These are phyloP conservation scores for Mortierella sp. DNA, from an alignment of 371 early-diverging fungal genomes.

Conservation along the genomic window DNA sequence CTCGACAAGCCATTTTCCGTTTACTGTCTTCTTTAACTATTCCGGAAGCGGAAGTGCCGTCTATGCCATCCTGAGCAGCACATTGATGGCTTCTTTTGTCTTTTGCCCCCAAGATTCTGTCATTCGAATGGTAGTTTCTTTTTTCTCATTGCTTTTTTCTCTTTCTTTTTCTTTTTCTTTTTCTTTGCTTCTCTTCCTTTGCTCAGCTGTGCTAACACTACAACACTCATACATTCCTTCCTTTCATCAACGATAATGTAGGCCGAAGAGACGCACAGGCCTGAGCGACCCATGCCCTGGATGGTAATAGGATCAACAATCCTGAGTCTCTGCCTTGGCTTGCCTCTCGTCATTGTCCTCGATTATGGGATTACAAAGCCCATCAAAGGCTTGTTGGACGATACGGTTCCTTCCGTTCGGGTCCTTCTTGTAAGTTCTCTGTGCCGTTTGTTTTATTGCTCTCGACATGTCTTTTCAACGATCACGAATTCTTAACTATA, in stretches of 20 bases:
- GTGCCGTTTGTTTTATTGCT: background rate
- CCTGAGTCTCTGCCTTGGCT: constrained; percentile 17
- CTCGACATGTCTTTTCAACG: background rate
- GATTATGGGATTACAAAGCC: constrained; percentile 29
- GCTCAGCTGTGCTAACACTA: background rate
- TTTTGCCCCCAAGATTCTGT: constrained; percentile 38
- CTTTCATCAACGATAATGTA: background rate
- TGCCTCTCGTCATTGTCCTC: constrained; percentile 28
- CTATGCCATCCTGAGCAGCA: constrained; percentile 37
- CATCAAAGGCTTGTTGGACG: constrained; percentile 40
- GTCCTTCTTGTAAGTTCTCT: constrained; percentile 21
- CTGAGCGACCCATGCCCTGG: constrained; percentile 24
- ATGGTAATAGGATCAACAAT: constrained; percentile 18
- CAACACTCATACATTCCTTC: background rate
- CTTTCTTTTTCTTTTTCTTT: background rate
- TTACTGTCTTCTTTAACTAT: constrained; percentile 38
- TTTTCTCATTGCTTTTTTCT: background rate
- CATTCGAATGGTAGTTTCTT: constrained; percentile 43
- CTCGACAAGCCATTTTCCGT: constrained; percentile 30
- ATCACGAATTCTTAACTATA: background rate
- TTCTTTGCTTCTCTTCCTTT: background rate
- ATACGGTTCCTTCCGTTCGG: constrained; percentile 23
- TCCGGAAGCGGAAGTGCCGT: constrained; percentile 28
- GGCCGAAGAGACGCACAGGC: constrained; percentile 38
- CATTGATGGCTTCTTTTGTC: constrained; percentile 33